Base-by-base conservation (phyloP, 192 early-diverging fungal genomes). In the Paraglomus occultum region DNA sequence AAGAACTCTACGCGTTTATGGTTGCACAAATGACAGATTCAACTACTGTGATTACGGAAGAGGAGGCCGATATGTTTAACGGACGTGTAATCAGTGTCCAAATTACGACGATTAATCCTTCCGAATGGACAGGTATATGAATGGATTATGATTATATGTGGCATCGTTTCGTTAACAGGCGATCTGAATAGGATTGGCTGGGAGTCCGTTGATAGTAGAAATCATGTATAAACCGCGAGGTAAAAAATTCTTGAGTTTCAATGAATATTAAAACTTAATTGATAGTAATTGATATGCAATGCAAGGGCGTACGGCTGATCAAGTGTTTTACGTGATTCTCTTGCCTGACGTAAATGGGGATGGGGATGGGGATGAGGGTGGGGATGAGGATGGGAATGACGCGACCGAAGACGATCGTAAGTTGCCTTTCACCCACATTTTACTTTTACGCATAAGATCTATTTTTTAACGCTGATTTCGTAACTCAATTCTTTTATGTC, bases 1-100 rank as follows among this genome's bases (percentile, higher is more conserved):
- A 61, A 61, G 59, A 61, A 43, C 18, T 61, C 18, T n/a, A 61
- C 1, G 45, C 40, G 11, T 61, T 61, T n/a, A 45, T 61, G 12
- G 39, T 17, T n/a, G 59, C 39, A 10, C 59, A 61, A 61, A 7
- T 61, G 59, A 39, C 39, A 5, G 18, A 40, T 40, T 18, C 10
- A 40, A 11, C 45, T 40, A 39, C 59, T 1, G 40, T 61, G 5
- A 20, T 43, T 44, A 11, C 6, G 59, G 5, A 4, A 12, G 59
- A 61, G 14, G 39, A 61, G 10, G 45, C 11, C 45, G 39, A 61
- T 43, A 14, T 61, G 4, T 40, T 17, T 6, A 44, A 61, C 18
- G 42, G 59, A 18, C 40, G 20, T 17, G 42, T 61, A 14, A 39
- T 40, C 10, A 44, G 45, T 39, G 5, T 61, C n/a, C 17, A 44